Conservation (phyloP, 2,329 filamentous ascomycete species). For the Camptophora hylomeconis region DNA sequence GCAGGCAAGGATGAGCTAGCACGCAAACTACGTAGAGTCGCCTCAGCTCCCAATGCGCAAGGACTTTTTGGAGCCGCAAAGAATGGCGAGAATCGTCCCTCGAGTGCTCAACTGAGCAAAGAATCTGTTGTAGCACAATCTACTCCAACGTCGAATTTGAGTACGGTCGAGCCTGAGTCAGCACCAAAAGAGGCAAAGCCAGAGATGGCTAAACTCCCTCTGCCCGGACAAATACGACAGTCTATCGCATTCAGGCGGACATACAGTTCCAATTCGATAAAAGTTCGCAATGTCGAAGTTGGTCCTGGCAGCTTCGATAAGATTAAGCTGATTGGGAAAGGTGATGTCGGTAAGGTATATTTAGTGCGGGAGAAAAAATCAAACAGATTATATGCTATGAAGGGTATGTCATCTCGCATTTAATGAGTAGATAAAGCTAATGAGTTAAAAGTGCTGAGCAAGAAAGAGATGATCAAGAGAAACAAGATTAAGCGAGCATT, state of each 20-base stretch:
- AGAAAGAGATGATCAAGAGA: conserved; percentile 99
- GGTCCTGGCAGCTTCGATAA: conserved; percentile 95
- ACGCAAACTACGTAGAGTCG: conserved; percentile 81
- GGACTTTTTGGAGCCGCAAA: conserved; percentile 58
- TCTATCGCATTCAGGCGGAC: conserved; percentile 75
- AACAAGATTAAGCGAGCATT: conserved; percentile 99
- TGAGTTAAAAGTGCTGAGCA: conserved; percentile 65
- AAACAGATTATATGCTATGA: conserved; percentile 91
- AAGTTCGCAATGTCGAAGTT: conserved; percentile 93
- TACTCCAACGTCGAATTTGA: conserved; percentile 38
- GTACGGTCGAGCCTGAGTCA: conserved; percentile 37
- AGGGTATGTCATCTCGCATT: conserved; percentile 48
- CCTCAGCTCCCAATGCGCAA: conserved; percentile 93
- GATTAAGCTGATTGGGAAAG: conserved; percentile 98
- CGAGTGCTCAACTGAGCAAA: conserved; percentile 76
- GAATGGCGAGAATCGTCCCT: conserved; percentile 54
- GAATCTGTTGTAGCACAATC: conserved; percentile 56
- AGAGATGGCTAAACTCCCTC: conserved; percentile 47
- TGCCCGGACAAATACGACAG: conserved; percentile 51
- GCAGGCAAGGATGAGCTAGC: conserved; percentile 89
- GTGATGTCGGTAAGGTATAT: conserved; percentile 97
- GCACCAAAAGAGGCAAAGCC: conserved; percentile 25
- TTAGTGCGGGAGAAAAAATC: conserved; percentile 97
- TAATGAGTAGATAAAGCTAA: conserved; percentile 23
- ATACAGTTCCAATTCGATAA: conserved; percentile 98